Evolutionary conservation across 2,329 filamentous ascomycete species (phyloP).

Genomic region (Penicillium sp.): DNA sequence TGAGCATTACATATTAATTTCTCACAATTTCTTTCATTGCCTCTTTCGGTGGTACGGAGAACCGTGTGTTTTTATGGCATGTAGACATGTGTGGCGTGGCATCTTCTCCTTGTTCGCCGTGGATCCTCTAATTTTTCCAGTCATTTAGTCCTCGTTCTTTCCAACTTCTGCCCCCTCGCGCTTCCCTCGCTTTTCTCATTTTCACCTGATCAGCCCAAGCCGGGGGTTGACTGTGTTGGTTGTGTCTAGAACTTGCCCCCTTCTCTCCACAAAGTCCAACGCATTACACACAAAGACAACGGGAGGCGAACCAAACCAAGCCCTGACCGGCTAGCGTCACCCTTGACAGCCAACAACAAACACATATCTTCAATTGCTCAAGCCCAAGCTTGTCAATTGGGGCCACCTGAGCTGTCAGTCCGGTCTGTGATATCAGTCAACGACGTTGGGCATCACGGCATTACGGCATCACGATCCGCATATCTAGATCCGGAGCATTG

Average conservation of each 20-base stretch:
- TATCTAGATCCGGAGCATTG: conserved; percentile 12
- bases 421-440: neutral
- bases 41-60: conserved; percentile 18
- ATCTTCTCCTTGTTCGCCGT: conserved; percentile 18
- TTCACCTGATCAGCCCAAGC: conserved; percentile 1
- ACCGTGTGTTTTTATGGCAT: conserved; percentile 20
- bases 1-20: neutral
- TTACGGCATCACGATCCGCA: conserved; percentile 23
- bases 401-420: conserved; percentile 3
- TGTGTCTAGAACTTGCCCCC: conserved; percentile 3
- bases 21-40: neutral
- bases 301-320: neutral
- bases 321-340: neutral
- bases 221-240: neutral
- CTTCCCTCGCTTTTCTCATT: neutral
- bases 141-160: conserved; percentile 9
- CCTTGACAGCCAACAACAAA: conserved; percentile 1
- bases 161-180: neutral
- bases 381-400: neutral
- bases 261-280: neutral
- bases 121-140: conserved; percentile 13
- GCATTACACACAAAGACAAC: neutral
- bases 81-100: conserved; percentile 23
- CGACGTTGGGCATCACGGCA: conserved; percentile 24
- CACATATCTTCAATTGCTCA: neutral